phyloP scores from a whole-genome alignment of 768 basidiomycete genomes.

The Psilocybe sp. region DNA sequence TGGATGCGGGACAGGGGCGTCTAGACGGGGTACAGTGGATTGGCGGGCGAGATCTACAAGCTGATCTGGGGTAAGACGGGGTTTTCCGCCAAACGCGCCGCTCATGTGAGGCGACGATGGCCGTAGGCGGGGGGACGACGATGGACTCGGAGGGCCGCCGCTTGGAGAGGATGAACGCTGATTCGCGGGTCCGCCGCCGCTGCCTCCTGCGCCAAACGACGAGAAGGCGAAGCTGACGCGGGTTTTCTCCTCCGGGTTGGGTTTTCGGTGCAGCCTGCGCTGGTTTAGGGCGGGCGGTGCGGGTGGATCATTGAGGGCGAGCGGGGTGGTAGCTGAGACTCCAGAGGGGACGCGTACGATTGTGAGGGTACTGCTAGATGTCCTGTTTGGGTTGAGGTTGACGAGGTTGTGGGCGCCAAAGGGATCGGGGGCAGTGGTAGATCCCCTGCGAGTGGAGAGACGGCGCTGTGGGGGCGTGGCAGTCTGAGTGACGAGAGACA shows the following conservation, averaged over 20 bases:
- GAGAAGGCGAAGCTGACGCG: slow-evolving; percentile 56
- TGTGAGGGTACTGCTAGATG: slow-evolving; percentile 63
- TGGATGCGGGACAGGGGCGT: slow-evolving; percentile 16
- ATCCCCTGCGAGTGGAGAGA: slow-evolving; percentile 63
- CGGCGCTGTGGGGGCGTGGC: slow-evolving; percentile 7
- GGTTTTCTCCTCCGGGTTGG: slow-evolving; percentile 16
- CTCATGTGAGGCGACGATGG: slow-evolving; percentile 44
- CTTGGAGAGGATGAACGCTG: slow-evolving; percentile 22
- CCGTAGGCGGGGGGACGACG: slow-evolving; percentile 44
- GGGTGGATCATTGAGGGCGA: slow-evolving; percentile 32
- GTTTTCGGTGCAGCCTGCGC: slow-evolving; percentile 24
- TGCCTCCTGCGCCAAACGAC: slow-evolving; percentile 41
- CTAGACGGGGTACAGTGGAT: slow-evolving; percentile 41
- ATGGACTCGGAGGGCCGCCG: slow-evolving; percentile 22
- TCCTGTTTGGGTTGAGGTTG: slow-evolving; percentile 51
- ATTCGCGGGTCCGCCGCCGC: slow-evolving; percentile 16
- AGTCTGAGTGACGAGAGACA: too few species aligned
- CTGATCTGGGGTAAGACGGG: slow-evolving; percentile 68
- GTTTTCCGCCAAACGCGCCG: slow-evolving; percentile 35
- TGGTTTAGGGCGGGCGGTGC: slow-evolving; percentile 21
- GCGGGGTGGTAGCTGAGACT: slow-evolving; percentile 25
- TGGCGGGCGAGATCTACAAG: slow-evolving; percentile 70
- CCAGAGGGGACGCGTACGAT: slow-evolving; percentile 62
- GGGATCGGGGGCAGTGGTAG: slow-evolving; percentile 66
- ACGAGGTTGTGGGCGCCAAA: slow-evolving; percentile 52